Base-by-base conservation (phyloP, 257 asterid genomes). In the Thymus mandschuricus region DNA sequence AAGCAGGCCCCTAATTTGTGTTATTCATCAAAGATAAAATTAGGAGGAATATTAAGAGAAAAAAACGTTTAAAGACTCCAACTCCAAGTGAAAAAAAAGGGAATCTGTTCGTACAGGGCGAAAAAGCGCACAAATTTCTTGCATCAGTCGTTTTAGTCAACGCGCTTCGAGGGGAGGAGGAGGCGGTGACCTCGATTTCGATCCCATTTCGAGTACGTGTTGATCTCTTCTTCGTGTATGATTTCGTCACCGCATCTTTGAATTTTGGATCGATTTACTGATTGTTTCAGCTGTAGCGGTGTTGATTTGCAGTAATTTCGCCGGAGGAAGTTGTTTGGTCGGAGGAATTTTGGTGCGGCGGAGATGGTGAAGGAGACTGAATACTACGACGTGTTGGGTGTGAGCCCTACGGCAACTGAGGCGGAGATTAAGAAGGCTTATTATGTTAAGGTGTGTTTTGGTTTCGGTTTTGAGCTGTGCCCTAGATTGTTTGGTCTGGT, bases 351-450 rank as follows among this genome's bases (percentile, higher is more conserved):
- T 78, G 54, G 77, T 72, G 79, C 3, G 34, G 51, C 72, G 8
- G 31, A 74, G 80, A 89, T 86, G 93, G 96, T 86, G 87, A 89
- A 86, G 89, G 96, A 89, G 73, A 85, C 87, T 21, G 96, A 85
- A 45, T 89, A 85, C 72, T 89, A 89, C 71, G 96, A 89, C 71
- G 89, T 86, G 78, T 72, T 89, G 78, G 96, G 96, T 46, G 96
- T 89, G 66, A 83, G 78, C 83, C 91, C 91, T 12, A 83, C 86
- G 48, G 96, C 93, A 10, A 80, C 89, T 0, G 89, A 87, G 79
- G 62, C 87, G 60, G 91, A 89, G 75, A 89, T 89, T 35, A 89
- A 89, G 60, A 89, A 89, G 60, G 96, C 96, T 21, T 89, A 89
- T 81, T 89, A 86, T 79, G 81, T 86, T 27, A 85, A 86, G 91